A percentile compares a stretch with the other conserved stretches of the same genome.
Conservation (phyloP, 805 yeast species). For the Grigorovia humatica region DNA sequence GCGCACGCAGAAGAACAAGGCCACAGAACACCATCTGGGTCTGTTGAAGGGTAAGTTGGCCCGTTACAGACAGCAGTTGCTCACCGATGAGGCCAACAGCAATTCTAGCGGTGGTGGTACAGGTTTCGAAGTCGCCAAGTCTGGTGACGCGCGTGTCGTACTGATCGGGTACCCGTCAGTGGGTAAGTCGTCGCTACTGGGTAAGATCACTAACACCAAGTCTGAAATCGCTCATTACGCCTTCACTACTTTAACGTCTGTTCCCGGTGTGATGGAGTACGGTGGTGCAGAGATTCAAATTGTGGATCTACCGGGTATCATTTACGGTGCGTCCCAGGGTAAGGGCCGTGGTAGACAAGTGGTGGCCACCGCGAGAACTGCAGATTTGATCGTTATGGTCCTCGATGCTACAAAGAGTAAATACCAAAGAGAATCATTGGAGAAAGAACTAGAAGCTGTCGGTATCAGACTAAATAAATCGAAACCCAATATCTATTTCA, state of each 20-base stretch:
- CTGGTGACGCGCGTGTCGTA: constrained; percentile 94
- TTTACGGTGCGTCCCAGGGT: constrained; percentile 93
- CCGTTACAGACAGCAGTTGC: constrained; percentile 76
- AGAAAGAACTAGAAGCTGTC: constrained; percentile 82
- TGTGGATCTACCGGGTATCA: constrained; percentile 96
- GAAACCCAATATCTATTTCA: constrained; percentile 68
- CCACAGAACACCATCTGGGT: constrained; percentile 95
- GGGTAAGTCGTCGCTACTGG: constrained; percentile 85
- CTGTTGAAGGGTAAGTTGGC: constrained; percentile 91
- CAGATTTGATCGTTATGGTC: constrained; percentile 87
- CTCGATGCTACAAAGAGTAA: constrained; percentile 91
- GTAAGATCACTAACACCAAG: constrained; percentile 85
- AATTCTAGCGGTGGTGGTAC: constrained; percentile 61
- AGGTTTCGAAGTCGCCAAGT: constrained; percentile 89
- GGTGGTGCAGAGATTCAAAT: constrained; percentile 96
- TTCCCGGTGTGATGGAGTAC: constrained; percentile 90
- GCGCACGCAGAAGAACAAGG: constrained; percentile 93
- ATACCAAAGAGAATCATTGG: constrained; percentile 79
- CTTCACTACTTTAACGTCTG: constrained; percentile 92
- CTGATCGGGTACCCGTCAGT: constrained; percentile 96
- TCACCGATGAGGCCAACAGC: constrained; percentile 75
- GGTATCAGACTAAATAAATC: constrained; percentile 82
- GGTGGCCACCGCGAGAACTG: constrained; percentile 90
- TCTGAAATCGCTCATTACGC: constrained; percentile 93
- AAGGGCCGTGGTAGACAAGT: constrained; percentile 97